Conservation (phyloP, 1,139 yeast genomes). For the Chernovozyma aurita region DNA sequence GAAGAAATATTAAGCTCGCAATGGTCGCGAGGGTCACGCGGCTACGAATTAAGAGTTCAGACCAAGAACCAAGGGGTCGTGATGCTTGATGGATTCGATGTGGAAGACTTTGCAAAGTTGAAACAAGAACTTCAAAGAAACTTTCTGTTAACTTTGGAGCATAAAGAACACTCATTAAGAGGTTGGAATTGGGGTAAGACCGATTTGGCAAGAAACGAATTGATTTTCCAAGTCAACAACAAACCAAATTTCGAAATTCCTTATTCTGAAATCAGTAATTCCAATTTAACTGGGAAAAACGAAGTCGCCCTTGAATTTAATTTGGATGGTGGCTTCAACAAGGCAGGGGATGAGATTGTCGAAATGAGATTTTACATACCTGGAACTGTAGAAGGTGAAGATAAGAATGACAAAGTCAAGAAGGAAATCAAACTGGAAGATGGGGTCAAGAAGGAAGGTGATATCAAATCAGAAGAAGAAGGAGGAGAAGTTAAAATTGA, state of each 20-base stretch:
- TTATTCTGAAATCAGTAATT: constrained; percentile 70
- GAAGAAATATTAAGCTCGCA: constrained; percentile 74
- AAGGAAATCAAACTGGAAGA: constrained; percentile 19
- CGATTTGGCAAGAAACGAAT: constrained; percentile 87
- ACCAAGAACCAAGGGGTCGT: constrained; percentile 87
- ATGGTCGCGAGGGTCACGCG: constrained; percentile 95
- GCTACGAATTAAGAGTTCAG: constrained; percentile 83
- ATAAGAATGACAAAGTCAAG: constrained; percentile 32
- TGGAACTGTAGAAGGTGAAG: constrained; percentile 57
- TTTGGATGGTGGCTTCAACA: constrained; percentile 51
- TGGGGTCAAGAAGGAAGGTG: constrained; percentile 30
- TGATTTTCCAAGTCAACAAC: constrained; percentile 80
- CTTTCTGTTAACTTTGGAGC: constrained; percentile 70
- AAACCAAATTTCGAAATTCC: constrained; percentile 92
- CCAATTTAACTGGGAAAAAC: constrained; percentile 88
- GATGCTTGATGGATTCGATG: constrained; percentile 87
- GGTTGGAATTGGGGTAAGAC: constrained; percentile 99
- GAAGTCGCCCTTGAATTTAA: constrained; percentile 91
- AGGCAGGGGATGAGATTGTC: constrained; percentile 91
- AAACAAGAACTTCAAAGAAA: constrained; percentile 81
- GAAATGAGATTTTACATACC: constrained; percentile 93
- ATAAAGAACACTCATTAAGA: constrained; percentile 83
- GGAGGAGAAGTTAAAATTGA: constrained; percentile 21
- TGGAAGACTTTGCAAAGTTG: constrained; percentile 71
- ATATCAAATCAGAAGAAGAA: constrained; percentile 19